Base-by-base conservation (phyloP, 441 rosid species). In the Sinapis alba region DNA sequence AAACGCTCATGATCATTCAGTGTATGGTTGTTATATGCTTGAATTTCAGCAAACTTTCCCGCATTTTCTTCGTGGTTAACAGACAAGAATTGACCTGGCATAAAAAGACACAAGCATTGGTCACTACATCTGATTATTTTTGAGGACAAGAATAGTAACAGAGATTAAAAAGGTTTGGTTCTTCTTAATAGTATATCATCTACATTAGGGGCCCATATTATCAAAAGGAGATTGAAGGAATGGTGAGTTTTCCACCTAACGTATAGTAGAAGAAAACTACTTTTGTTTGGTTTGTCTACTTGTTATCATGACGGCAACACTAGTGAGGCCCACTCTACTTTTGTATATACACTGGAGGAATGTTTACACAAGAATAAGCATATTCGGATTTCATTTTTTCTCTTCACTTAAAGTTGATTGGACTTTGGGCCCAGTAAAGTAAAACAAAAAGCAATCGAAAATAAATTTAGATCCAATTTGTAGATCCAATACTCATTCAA, bases 191-290 rank as follows among this genome's bases (percentile, higher is more conserved):
- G 66, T 38, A 65, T 56, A 3, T 26, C 5, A 32, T 61, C 30
- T 36, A 68, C 34, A 50, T 68, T 18, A 62, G 51, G 53, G 43
- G 3, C 15, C 64, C 69, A 27, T 62, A 7, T 20, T 75, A 30
- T 56, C 24, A 21, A 9, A 23, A n/a, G 15, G 41, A 24, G 76
- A 54, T 24, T 1, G 69, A 62, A 68, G 20, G 74, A 38, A 69
- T 2, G 79, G 79, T 76, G 57, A 69, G 15, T 3, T 69, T 69
- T 54, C 26, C 3, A 41, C 47, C 18, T 16, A 41, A 16, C 70
- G 3, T 9, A 34, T 16, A 47, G 36, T 18, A 51, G n/a, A 54
- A 23, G 54, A 64, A 61, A 74, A n/a, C n/a, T n/a, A n/a, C n/a
- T n/a, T n/a, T n/a, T n/a, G n/a, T n/a, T n/a, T n/a, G n/a, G n/a